phyloP scores from a whole-genome alignment of 371 early-diverging fungal species.

The Actinomucor elegans region DNA sequence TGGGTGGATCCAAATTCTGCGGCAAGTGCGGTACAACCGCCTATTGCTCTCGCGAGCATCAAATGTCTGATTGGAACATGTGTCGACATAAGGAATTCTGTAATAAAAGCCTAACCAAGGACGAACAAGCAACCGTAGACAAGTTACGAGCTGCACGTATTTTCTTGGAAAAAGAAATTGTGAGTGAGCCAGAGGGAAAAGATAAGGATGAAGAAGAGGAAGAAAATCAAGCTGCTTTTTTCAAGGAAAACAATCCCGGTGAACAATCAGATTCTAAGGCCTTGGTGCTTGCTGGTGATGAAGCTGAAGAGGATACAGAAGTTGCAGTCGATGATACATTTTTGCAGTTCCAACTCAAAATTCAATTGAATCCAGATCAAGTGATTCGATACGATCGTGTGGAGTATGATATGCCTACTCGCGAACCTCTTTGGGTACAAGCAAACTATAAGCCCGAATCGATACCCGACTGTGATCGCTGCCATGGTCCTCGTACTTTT shows the following conservation, averaged over 20 bases:
- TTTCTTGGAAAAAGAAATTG: conserved; percentile 76
- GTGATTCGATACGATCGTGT: conserved; percentile 83
- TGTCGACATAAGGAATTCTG: conserved; percentile 78
- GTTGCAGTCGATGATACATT: conserved; percentile 92
- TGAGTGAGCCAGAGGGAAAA: conserved; percentile 69
- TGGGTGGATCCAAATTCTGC: conserved; percentile 79
- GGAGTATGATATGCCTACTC: conserved; percentile 60
- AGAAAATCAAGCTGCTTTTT: conserved; percentile 35
- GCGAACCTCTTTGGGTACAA: conserved; percentile 83
- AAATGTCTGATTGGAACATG: conserved; percentile 79
- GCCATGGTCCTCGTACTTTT: conserved; percentile 76
- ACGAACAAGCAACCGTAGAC: conserved; percentile 15
- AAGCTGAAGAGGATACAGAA: conserved; percentile 73
- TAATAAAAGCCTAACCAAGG: conserved; percentile 22
- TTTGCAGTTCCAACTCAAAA: conserved; percentile 85
- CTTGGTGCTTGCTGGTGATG: conserved; percentile 63
- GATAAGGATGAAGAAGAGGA: conserved; percentile 54
- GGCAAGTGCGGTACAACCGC: conserved; percentile 66
- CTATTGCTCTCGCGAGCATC: conserved; percentile 90
- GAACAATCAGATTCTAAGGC: conserved; percentile 41
- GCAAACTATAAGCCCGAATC: conserved; percentile 64
- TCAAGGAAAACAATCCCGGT: conserved; percentile 34
- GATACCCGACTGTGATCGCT: conserved; percentile 75
- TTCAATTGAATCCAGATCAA: conserved; percentile 82
- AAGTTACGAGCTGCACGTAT: conserved; percentile 31